Evolutionary conservation across 176 grass and related monocot genomes (phyloP), one percentile per base, ranked within the genome.

Genomic region (Musa beccarii): DNA sequence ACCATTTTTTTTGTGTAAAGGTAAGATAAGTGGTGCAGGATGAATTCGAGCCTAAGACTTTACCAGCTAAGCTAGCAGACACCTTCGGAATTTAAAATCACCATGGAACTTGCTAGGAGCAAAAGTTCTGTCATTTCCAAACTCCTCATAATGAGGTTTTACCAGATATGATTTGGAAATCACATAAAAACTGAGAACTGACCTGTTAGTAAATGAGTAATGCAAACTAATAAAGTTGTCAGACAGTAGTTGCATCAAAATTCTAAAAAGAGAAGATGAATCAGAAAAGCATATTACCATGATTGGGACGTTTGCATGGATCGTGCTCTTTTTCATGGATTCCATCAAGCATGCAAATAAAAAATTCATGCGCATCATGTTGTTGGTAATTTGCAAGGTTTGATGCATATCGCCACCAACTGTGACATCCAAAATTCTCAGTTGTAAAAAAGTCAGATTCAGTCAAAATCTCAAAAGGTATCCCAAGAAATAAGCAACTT

Each of bases 281-380:
- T 21, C 51, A 21, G 26, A 34, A 51, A 74, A 54, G 73, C 76
- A 15, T 73, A 75, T 52, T 69, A 93, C 95, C 90, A 84, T 90
- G 84, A 65, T 52, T 66, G 73, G 87, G 86, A 69, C 82, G 81
- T 81, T 89, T 93, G 28, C 80, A 86, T 52, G 77, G 84, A 72
- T 87, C 90, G 11, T 93, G 84, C 76, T 87, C 87, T 68, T 98
- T 93, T 89, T 98, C 95, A 86, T 98, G 95, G 75, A 98, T 93
- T 82, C 92, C 83, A 72, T 98, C 90, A 85, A 98, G 84, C 81
- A 98, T 87, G 79, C 90, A 93, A 78, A 98, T 98, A 65, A 98
- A 98, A 84, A 98, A 98, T 86, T 98, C 95, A 89, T 98, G 90
- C 22, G 90, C 95, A 69, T 98, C 95, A 70, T 98, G 95, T 62